A percentile compares a stretch with the other conserved stretches of the same genome.
Evolutionary conservation across 2,329 filamentous ascomycete genomes (phyloP).

Genomic region (Pestalotiopsis sp.): DNA sequence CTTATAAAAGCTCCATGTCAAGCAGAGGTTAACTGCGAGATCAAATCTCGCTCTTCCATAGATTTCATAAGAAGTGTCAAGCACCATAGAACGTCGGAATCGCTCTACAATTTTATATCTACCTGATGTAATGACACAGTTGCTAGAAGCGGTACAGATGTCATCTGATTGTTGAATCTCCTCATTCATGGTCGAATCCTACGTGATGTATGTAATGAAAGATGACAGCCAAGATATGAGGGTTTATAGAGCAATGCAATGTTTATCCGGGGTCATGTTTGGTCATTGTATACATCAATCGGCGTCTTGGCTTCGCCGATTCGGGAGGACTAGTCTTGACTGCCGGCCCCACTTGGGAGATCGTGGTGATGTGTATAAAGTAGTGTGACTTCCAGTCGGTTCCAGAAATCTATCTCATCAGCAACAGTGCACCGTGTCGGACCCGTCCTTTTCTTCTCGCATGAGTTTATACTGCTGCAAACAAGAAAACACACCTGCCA

Average conservation of each 20-base stretch:
- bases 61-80: too few species aligned
- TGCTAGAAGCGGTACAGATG: too few species aligned
- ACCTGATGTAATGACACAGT: too few species aligned
- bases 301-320: neutral
- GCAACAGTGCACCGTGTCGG: neutral
- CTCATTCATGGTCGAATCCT: too few species aligned
- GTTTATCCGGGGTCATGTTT: neutral
- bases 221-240: too few species aligned
- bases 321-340: neutral
- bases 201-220: too few species aligned
- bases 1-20: neutral
- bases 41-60: neutral
- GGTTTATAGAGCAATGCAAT: too few species aligned
- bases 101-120: too few species aligned
- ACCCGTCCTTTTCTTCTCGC: neutral
- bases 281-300: neutral
- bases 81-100: too few species aligned
- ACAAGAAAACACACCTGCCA: too few species aligned
- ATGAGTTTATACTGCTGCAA: too few species aligned
- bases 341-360: neutral
- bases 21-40: neutral
- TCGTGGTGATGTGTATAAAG: neutral
- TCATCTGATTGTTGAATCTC: too few species aligned
- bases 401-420: neutral
- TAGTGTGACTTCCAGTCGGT: neutral